These are phyloP conservation scores for Ballota nigra DNA, from an alignment of 257 asterid species.

Conservation along the genomic window DNA sequence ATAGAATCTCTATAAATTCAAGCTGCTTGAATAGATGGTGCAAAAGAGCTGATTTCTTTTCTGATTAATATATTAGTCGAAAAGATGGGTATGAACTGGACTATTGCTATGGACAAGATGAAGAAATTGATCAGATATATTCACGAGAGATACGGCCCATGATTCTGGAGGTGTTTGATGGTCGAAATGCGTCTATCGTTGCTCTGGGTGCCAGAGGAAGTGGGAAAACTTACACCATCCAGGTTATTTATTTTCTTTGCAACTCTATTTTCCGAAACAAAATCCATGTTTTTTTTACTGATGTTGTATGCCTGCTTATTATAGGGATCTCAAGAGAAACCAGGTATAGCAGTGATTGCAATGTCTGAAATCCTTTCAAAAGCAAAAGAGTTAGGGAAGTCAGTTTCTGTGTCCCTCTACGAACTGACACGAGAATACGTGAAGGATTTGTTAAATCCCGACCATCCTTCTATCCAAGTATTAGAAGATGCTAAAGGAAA, in stretches of 20 bases:
- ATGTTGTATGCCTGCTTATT: not conserved
- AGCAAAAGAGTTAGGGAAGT: constrained; percentile 41
- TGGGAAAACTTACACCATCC: constrained; percentile 70
- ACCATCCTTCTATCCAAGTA: constrained; percentile 53
- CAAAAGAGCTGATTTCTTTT: constrained; percentile 1
- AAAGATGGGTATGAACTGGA: constrained; percentile 61
- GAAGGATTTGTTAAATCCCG: constrained; percentile 64
- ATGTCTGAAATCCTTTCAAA: constrained; percentile 62
- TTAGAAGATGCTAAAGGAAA: constrained; percentile 67
- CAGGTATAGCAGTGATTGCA: constrained; percentile 66
- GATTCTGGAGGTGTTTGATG: constrained; percentile 45
- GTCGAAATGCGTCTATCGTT: constrained; percentile 60
- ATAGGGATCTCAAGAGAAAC: constrained; percentile 64
- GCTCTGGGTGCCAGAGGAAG: constrained; percentile 90
- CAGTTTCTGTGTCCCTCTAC: constrained; percentile 56
- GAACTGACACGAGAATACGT: constrained; percentile 64
- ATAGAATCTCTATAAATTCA: not conserved
- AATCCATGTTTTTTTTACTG: not conserved
- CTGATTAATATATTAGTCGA: constrained; percentile 31
- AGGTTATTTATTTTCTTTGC: constrained; percentile 38
- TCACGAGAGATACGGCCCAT: constrained; percentile 66
- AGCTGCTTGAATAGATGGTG: not conserved
- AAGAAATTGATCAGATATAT: constrained; percentile 41
- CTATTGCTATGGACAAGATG: constrained; percentile 57
- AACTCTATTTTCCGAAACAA: not conserved